phyloP scores from a whole-genome alignment of 2,329 filamentous ascomycete genomes.

The Meredithiella fracta region DNA sequence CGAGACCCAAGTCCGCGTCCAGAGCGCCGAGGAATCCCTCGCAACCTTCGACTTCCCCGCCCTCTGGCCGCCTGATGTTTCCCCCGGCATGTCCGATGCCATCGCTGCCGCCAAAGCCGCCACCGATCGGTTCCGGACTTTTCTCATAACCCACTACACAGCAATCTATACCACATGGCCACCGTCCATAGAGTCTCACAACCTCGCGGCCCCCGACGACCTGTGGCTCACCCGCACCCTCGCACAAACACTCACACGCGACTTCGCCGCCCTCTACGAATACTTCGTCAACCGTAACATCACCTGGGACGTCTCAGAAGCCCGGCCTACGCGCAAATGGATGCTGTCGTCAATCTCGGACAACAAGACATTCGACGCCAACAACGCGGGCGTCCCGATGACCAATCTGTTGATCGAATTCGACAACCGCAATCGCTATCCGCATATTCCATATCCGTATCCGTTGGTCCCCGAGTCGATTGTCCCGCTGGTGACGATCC shows the following conservation, averaged over 20 bases:
- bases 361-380: conserved; percentile 31
- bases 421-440: conserved; percentile 45
- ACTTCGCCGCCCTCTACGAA: conserved; percentile 54
- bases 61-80: conserved; percentile 35
- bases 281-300: conserved; percentile 53
- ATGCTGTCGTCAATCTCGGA: conserved; percentile 37
- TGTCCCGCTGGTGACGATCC: conserved; percentile 17
- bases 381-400: conserved; percentile 39
- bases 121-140: conserved; percentile 42
- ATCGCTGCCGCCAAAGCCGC: conserved; percentile 27
- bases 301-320: conserved; percentile 46
- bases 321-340: conserved; percentile 46
- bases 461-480: conserved; percentile 44
- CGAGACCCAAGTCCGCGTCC: conserved; percentile 44
- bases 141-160: conserved; percentile 42
- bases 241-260: conserved; percentile 40
- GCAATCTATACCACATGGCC: conserved; percentile 46
- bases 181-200: conserved; percentile 21
- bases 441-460: conserved; percentile 51
- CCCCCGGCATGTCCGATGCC: conserved; percentile 17
- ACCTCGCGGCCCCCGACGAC: conserved; percentile 21
- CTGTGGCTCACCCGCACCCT: conserved; percentile 46
- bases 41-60: conserved; percentile 42
- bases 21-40: conserved; percentile 46
- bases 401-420: conserved; percentile 51